Base-by-base conservation (phyloP, 2,329 filamentous ascomycete species). In the Sporothrix schenckii region DNA sequence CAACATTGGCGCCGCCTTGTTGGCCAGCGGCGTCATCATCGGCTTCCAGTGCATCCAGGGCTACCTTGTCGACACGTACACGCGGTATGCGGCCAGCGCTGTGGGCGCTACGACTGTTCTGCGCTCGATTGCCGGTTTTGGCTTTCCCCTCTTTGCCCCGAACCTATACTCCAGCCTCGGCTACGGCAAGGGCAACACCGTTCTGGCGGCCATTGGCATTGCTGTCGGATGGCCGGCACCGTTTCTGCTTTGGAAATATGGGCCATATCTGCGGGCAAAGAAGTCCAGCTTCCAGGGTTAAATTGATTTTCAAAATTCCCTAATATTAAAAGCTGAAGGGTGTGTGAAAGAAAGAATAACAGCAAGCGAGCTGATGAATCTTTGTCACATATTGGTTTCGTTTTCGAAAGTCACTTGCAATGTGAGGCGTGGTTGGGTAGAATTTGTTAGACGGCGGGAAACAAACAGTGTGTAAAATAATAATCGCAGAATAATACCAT, bases 81-180 rank as follows among this genome's bases (percentile, higher is more conserved):
- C 80, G n/a, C 76, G 77, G 10, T 83, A 82, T 72, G 83, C 82
- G 1, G 83, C 83, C 44, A 82, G 80, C 63, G 83, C 81, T 9
- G 78, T 85, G 11, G 81, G 76, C 3, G 83, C 83, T 44, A 78
- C 78, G 30, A 83, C 81, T 21, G 78, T 85, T 3, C 75, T 84
- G 50, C 79, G 83, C 4, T 83, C 80, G 41, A 75, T 87, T 13
- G 83, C 83, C 3, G 84, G 83, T 1, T 85, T 86, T 34, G 82
- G 82, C 9, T 81, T 87, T 66, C 85, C 85, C 13, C 78, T 87
- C 0, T 85, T 86, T 50, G 84, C 82, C 0, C 81, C 83, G 1
- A 72, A 71, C 13, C 79, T 87, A 79, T 87, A 85, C 73, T 73
- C 74, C 0, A 68, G 54, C 1, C 76, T 84, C 9, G 81, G 81